Evolutionary conservation across 148 eudicot species (phyloP).

Genomic region (Silene conica): DNA sequence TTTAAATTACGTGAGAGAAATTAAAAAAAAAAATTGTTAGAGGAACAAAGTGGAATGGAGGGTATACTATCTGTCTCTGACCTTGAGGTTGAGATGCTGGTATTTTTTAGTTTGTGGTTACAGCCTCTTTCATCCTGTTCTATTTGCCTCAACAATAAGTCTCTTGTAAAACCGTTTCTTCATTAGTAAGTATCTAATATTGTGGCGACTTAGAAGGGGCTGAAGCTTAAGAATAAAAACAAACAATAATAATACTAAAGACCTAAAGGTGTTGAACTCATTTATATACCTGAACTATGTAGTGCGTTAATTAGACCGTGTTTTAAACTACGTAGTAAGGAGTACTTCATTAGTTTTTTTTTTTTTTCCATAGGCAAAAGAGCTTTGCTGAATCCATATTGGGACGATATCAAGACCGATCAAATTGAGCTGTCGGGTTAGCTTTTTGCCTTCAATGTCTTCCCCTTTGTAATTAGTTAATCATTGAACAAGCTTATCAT

Average conservation of each 20-base stretch:
- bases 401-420: constrained; percentile 52
- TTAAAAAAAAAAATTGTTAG: too few relatives aligned
- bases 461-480: constrained; percentile 3
- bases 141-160: not conserved
- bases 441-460: constrained; percentile 11
- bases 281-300: not conserved
- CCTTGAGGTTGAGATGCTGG: not conserved
- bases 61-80: not conserved
- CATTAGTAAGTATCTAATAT: too few relatives aligned
- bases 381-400: constrained; percentile 69
- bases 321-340: not conserved
- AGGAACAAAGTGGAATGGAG: too few relatives aligned
- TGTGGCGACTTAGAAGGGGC: not conserved
- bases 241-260: not conserved
- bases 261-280: not conserved
- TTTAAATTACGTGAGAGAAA: not conserved
- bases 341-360: not conserved
- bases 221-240: not conserved
- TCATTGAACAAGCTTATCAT: not conserved
- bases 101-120: not conserved
- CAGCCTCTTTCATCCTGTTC: not conserved
- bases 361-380: constrained; percentile 58
- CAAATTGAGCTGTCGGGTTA: constrained; percentile 16
- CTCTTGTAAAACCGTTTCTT: not conserved
- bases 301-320: not conserved